Base-by-base conservation (phyloP, 23 red algal species). In the Gracilaria vermiculophylla region DNA sequence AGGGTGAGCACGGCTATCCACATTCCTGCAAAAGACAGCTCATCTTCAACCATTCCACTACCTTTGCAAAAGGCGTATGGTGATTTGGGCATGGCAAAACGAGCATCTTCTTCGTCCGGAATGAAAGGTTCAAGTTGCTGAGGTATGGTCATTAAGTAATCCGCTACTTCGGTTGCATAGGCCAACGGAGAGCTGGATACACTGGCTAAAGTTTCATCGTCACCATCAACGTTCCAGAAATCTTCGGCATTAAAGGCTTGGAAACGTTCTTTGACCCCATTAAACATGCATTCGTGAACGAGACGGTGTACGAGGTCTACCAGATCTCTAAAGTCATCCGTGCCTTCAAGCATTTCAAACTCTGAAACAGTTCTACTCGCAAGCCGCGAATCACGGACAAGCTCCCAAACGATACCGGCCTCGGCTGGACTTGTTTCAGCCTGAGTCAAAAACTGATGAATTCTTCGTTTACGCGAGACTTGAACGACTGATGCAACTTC, bases 71-170 rank as follows among this genome's bases (percentile, higher is more conserved):
- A 85, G n/a, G 56, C 90, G 50, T 70, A 75, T 50, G 75, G 54
- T 27, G 90, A 84, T 12, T 49, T 50, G 9, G 90, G 90, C 42
- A 57, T 77, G 14, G 90, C 77, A 54, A 65, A 85, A 69, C 51
- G 52, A 27, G 81, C 70, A 25, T 95, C 93, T 61, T 88, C 83
- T 25, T 81, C 85, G 42, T 95, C 93, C n/a, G 93, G 93, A 23
- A 95, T 76, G 47, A 76, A 95, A 43, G 93, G 93, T 72, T 95
- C 93, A 19, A 95, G 57, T 48, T 95, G 93, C 62, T 95, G 93
- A 8, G 93, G 93, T 44, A 95, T 82, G 40, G 80, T 84, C 93
- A 95, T 90, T 32, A 95, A 54, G 33, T 84, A 88, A 36, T 95
- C 93, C 7, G 81, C 93, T 21, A 95, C 77, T 36, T 95, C 93